phyloP scores from a whole-genome alignment of 345 rosid species.

The Linum usitatissimum region DNA sequence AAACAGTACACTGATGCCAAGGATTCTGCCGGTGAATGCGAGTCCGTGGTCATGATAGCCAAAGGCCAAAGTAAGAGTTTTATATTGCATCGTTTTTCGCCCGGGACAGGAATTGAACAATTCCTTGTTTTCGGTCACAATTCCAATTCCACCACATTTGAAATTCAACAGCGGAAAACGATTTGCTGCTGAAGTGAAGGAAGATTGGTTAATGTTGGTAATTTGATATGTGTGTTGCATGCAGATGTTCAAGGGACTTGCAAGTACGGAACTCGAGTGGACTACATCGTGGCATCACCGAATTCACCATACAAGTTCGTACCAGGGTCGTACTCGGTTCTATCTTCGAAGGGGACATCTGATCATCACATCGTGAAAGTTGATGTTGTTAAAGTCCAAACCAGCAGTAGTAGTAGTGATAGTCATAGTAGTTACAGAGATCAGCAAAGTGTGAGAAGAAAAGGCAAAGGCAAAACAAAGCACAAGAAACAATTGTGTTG shows the following conservation, averaged over 20 bases:
- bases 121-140: no score
- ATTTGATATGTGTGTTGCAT: not conserved
- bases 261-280: slow-evolving; percentile 89
- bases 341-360: slow-evolving; percentile 88
- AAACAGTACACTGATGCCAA: slow-evolving; percentile 71
- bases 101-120: not conserved
- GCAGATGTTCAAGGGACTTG: slow-evolving; percentile 96
- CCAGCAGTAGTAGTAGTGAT: not conserved
- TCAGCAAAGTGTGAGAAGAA: not conserved
- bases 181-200: not conserved
- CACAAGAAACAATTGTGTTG: not conserved
- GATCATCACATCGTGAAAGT: slow-evolving; percentile 96
- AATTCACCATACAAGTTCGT: slow-evolving; percentile 61
- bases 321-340: slow-evolving; percentile 80
- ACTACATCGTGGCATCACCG: slow-evolving; percentile 74
- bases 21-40: slow-evolving; percentile 88
- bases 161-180: no score
- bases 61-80: slow-evolving; percentile 78
- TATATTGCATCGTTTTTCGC: no score
- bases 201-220: not conserved
- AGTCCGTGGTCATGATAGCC: slow-evolving; percentile 78
- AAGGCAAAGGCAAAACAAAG: not conserved
- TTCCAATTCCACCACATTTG: no score
- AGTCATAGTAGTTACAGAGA: not conserved
- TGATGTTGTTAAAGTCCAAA: slow-evolving; percentile 34